Evolutionary conservation across 139 green algal genomes (phyloP).

Genomic region (Marvania coccoides): DNA sequence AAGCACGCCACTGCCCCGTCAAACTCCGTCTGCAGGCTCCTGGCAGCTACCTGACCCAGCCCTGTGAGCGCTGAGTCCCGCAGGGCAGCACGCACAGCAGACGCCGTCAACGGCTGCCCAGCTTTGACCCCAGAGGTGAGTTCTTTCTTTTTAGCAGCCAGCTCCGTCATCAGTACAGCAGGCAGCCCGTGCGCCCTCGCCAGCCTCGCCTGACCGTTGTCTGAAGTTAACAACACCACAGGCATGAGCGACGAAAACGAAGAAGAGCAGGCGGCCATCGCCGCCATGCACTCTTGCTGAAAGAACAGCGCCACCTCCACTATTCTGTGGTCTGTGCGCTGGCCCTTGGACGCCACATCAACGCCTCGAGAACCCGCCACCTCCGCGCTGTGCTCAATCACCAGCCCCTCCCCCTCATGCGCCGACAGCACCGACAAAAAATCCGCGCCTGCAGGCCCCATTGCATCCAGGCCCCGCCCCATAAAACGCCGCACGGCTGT

Average conservation of each 20-base stretch:
- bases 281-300: slow-evolving; percentile 31
- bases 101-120: not conserved
- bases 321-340: slow-evolving; percentile 41
- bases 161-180: slow-evolving; percentile 27
- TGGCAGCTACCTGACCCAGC: slow-evolving; percentile 15
- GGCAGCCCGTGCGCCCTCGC: slow-evolving; percentile 62
- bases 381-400: slow-evolving; percentile 39
- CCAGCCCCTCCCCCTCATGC: slow-evolving; percentile 71
- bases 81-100: slow-evolving; percentile 10
- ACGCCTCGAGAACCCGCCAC: slow-evolving; percentile 32
- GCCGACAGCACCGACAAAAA: slow-evolving; percentile 61
- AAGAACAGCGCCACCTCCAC: slow-evolving; percentile 75
- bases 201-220: slow-evolving; percentile 56
- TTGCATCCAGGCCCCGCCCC: slow-evolving; percentile 51
- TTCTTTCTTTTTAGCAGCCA: not conserved
- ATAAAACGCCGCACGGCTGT: slow-evolving; percentile 33
- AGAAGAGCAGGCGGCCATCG: not conserved
- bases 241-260: too few relatives aligned
- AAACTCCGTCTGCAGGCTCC: slow-evolving; percentile 40
- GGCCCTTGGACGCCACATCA: slow-evolving; percentile 30
- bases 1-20: slow-evolving; percentile 24
- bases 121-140: not conserved
- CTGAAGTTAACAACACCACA: slow-evolving; percentile 64
- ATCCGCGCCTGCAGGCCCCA: slow-evolving; percentile 56
- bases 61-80: slow-evolving; percentile 4